Evolutionary conservation across 2,329 filamentous ascomycete genomes (phyloP).

Genomic region (Colletotrichum phormii): DNA sequence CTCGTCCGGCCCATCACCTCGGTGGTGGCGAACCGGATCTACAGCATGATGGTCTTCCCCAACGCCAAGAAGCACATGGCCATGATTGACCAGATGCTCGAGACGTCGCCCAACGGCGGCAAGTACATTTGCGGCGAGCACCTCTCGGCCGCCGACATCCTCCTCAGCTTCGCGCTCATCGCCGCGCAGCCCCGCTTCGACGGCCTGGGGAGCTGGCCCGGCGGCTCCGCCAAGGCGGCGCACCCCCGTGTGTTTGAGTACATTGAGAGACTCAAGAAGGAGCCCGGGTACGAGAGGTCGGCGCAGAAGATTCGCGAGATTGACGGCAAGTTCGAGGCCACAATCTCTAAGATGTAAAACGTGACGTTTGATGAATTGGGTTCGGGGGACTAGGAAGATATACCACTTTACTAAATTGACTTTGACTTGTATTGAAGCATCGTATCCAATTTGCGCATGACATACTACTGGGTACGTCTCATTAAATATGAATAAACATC

Average conservation of each 20-base stretch:
- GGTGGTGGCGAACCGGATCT: constrained; percentile 56
- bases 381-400: neutral
- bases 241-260: constrained; percentile 62
- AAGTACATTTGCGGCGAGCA: constrained; percentile 61
- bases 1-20: constrained; percentile 64
- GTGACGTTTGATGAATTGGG: neutral
- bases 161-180: constrained; percentile 65
- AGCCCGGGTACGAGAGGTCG: constrained; percentile 61
- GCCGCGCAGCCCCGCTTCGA: constrained; percentile 53
- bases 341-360: constrained; percentile 21
- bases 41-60: constrained; percentile 56
- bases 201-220: constrained; percentile 55
- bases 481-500: neutral
- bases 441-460: neutral
- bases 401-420: constrained; percentile 12
- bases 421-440: neutral
- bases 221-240: constrained; percentile 50
- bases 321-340: constrained; percentile 52
- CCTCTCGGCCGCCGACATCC: constrained; percentile 64
- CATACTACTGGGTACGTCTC: too few relatives aligned
- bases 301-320: constrained; percentile 62
- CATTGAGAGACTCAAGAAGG: constrained; percentile 55
- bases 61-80: constrained; percentile 60
- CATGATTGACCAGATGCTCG: constrained; percentile 63
- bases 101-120: constrained; percentile 53